Evolutionary conservation across 768 basidiomycete species (phyloP), one percentile per base, ranked within the genome.

Genomic region (Leccinum disarticulatum): DNA sequence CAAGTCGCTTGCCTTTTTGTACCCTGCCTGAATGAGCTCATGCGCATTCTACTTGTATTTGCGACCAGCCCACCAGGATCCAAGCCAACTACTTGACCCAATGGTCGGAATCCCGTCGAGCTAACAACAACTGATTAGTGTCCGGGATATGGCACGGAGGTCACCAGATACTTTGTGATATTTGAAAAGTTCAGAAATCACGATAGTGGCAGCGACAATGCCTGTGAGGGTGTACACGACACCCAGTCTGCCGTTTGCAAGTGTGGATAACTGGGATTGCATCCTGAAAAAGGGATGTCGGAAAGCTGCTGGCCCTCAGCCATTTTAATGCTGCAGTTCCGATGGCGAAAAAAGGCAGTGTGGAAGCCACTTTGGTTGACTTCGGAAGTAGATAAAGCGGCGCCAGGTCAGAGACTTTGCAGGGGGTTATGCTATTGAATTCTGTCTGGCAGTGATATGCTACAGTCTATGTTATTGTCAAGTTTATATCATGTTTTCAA

Each of bases 191-290:
- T 50, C 58, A 33, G 60, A 52, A 36, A 64, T 15, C 8, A 62
- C 38, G 9, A 62, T 27, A 15, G 56, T 17, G n/a, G 61, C 56
- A 22, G 50, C 51, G 46, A 56, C 58, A 28, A 62, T 51, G 38
- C 56, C 59, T 13, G 61, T 51, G 28, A 62, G 41, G 10, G 58
- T 50, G 46, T 58, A 65, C 36, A 50, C 57, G 11, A 51, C 54
- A 28, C 54, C 57, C 6, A 28, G 35, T n/a, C 49, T 35, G n/a
- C 19, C 22, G 38, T 35, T 53, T 57, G 38, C n/a, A 28, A 60
- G 38, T 25, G 61, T 60, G 54, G 52, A 28, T 30, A 53, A 14
- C 36, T 52, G 50, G 22, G 53, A 13, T n/a, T 52, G 36, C 60
- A 61, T 57, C 9, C n/a, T 50, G 22, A 36, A 54, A 4, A 47